Evolutionary conservation across 1,139 yeast species (phyloP), one percentile per base, ranked within the genome.

Genomic region (Maudiozyma humilis): DNA sequence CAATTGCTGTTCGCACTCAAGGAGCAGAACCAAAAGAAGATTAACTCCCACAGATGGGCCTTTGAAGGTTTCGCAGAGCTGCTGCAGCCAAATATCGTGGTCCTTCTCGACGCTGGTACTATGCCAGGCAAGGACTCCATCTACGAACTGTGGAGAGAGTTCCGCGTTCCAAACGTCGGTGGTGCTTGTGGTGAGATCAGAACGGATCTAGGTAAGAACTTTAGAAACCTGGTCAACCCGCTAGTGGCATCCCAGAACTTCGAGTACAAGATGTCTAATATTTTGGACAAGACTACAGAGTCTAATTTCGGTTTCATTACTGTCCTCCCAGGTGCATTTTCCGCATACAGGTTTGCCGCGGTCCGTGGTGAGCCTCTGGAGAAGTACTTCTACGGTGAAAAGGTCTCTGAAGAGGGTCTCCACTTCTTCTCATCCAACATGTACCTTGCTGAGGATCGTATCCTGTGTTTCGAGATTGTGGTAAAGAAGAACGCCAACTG

Each of bases 391-490:
- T 84, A 84, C 62, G 98, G 98, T 49, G 98, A 91, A 62, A 84
- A 79, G 51, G 69, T 84, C 48, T 73, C 74, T 44, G 79, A 76
- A 42, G 71, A 71, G 64, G 71, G 69, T 17, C 78, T 82, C 48
- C 66, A 74, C 47, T 86, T 89, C 56, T 88, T 91, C 66, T 85
- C 86, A 45, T 89, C 95, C 10, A 88, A 88, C 58, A 88, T 88
- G 96, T 88, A 88, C 59, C 68, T 88, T 51, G 97, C 97, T 1
- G 97, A 89, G 67, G 97, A 89, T 68, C 80, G 97, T 69, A 87
- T 89, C 50, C 67, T 89, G 48, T 89, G 96, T 65, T 87, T 94
- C 78, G 97, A 88, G 62, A 75, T 89, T 44, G 87, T 87, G 8
- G 87, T 94, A 14, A 88, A 88, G 59, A 74, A 72, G 48, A 72